Evolutionary conservation across 1,284 basidiomycete species (phyloP), one percentile per base, ranked within the genome.

Genomic region (Ustilago xerochloae): DNA sequence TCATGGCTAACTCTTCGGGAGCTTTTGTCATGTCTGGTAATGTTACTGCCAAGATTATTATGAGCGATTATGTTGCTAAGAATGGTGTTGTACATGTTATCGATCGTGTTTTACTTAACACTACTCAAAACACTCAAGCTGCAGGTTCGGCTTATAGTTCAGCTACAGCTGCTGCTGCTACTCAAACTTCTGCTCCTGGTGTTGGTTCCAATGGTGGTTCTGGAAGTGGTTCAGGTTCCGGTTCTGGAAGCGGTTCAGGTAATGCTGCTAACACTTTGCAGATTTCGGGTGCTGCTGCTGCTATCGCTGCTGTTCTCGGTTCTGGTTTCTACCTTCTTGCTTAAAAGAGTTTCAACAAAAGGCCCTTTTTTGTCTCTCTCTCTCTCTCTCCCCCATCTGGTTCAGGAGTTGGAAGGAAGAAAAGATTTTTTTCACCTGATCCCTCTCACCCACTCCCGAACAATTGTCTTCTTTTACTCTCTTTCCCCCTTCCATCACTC

Each of bases 81-180:
- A 92, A 92, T 75, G 92, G 92, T 62, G 91, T 93, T 24, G 80
- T 92, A 7, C 91, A 93, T 81, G 84, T 84, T 51, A 89, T 92
- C 68, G 88, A 92, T 81, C 75, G 83, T 3, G 89, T 92, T 12
- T 86, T 92, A 47, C 63, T 89, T 49, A 88, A 91, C 84, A 87
- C 87, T 4, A 81, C 86, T 15, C 81, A 80, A 15, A 85, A 92
- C 83, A 55, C 87, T 36, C 73, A 76, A 4, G 89, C 88, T 2
- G 91, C 91, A 0, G 86, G 84, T 36, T 87, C 88, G 61, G 90
- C 90, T 20, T 68, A 36, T 58, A 64, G 64, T 53, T 66, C 65
- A n/a, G 69, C 69, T 18, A 64, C 69, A 6, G 56, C 69, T 4
- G 69, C 74, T 7, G 68, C 63, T 2, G 59, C 67, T 13, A 71